phyloP scores from a whole-genome alignment of 495 filamentous ascomycete species.

The Talaromyces trachyspermus region DNA sequence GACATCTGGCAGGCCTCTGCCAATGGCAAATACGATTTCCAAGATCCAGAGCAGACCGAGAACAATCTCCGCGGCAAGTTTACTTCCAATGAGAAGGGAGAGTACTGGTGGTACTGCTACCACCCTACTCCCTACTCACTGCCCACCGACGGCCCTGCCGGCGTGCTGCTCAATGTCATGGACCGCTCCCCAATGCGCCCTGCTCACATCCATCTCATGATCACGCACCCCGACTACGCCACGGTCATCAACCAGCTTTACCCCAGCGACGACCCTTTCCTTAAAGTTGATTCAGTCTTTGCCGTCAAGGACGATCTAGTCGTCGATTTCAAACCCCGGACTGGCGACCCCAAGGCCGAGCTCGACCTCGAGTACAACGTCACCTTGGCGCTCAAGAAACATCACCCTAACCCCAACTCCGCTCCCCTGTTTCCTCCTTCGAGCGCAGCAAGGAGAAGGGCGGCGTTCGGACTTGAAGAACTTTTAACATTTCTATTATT shows the following conservation, averaged over 20 bases:
- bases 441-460: conserved; percentile 29
- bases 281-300: conserved; percentile 57
- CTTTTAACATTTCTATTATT: too few species aligned
- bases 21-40: conserved; percentile 87
- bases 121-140: conserved; percentile 75
- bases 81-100: conserved; percentile 64
- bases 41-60: conserved; percentile 69
- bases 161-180: conserved; percentile 59
- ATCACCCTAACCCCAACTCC: conserved; percentile 41
- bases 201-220: conserved; percentile 44
- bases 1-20: conserved; percentile 83
- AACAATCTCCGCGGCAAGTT: conserved; percentile 85
- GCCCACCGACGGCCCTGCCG: conserved; percentile 68
- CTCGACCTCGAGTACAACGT: conserved; percentile 42
- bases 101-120: conserved; percentile 76
- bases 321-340: conserved; percentile 52
- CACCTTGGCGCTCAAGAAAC: conserved; percentile 40
- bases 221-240: conserved; percentile 41
- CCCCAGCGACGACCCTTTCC: conserved; percentile 52
- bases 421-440: conserved; percentile 37
- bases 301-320: conserved; percentile 60
- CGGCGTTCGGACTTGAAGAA: not conserved
- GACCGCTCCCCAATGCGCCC: conserved; percentile 56
- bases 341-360: conserved; percentile 38
- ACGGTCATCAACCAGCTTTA: conserved; percentile 59